These are phyloP conservation scores for Verticillium zaregamsianum DNA, from an alignment of 2,329 filamentous ascomycete genomes.

Conservation along the genomic window DNA sequence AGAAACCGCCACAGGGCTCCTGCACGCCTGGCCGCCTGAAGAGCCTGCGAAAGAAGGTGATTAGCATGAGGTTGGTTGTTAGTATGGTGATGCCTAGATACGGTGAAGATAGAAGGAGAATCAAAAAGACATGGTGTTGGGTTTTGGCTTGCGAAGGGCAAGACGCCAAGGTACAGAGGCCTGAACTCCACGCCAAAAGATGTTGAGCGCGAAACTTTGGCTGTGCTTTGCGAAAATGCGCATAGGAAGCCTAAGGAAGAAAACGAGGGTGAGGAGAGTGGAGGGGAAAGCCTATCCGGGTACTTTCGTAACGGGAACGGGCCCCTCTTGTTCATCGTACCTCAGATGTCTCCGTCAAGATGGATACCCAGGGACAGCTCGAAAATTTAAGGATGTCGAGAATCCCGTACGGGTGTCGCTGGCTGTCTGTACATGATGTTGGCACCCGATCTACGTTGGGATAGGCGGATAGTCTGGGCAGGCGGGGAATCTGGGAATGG, in stretches of 20 bases:
- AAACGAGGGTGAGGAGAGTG: not conserved
- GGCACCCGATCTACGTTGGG: too few species aligned
- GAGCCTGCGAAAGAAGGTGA: not conserved
- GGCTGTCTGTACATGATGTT: too few species aligned
- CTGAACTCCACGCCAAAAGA: too few species aligned
- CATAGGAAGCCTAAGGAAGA: too few species aligned
- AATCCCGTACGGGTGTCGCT: too few species aligned
- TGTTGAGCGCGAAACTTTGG: not conserved
- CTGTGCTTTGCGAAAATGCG: not conserved
- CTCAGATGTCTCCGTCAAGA: too few species aligned
- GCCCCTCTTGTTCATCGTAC: too few species aligned
- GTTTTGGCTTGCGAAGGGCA: not conserved
- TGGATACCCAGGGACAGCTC: too few species aligned
- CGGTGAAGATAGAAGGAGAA: not conserved
- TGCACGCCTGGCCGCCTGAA: not conserved
- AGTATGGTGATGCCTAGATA: not conserved
- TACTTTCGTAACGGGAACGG: not conserved
- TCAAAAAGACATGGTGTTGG: not conserved
- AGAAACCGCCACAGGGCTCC: not conserved
- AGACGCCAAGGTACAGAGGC: not conserved
- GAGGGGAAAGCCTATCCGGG: not conserved
- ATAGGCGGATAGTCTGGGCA: too few species aligned
- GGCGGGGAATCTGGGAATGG: too few species aligned
- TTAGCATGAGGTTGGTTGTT: not conserved
- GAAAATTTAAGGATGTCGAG: too few species aligned